Evolutionary conservation across 2,329 filamentous ascomycete genomes (phyloP).

Genomic region (Aspergillus versicolor): DNA sequence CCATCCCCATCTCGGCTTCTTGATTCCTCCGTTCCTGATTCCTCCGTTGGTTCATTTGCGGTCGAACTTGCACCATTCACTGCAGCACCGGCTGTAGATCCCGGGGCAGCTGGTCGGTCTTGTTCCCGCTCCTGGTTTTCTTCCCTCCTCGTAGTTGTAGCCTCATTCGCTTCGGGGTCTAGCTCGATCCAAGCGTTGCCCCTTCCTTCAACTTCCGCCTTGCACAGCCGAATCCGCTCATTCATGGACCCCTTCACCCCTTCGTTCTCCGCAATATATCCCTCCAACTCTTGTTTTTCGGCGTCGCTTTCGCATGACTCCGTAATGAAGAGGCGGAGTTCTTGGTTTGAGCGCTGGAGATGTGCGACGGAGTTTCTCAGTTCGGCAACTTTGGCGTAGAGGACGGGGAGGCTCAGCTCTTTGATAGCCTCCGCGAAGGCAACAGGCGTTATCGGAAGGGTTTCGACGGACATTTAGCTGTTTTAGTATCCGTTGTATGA

Average conservation of each 20-base stretch:
- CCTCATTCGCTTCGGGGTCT: slow-evolving; percentile 21
- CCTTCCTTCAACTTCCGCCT: slow-evolving; percentile 52
- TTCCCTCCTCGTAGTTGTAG: not conserved
- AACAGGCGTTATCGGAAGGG: slow-evolving; percentile 49
- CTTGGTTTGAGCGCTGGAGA: slow-evolving; percentile 56
- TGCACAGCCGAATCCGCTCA: slow-evolving; percentile 55
- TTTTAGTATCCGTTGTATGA: not conserved
- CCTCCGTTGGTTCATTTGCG: not conserved
- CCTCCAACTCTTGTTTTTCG: slow-evolving; percentile 34
- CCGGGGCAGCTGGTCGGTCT: not conserved
- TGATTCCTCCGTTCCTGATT: not conserved
- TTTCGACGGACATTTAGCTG: slow-evolving; percentile 48
- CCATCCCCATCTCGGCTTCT: slow-evolving; percentile 1
- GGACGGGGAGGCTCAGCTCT: slow-evolving; percentile 56
- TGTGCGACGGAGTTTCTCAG: slow-evolving; percentile 61
- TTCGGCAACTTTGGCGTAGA: slow-evolving; percentile 62
- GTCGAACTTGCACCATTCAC: slow-evolving; percentile 22
- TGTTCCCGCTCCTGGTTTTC: slow-evolving; percentile 3
- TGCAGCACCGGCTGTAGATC: slow-evolving; percentile 1
- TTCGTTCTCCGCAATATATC: slow-evolving; percentile 56
- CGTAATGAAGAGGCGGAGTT: slow-evolving; percentile 52
- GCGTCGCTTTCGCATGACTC: slow-evolving; percentile 54
- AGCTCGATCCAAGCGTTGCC: slow-evolving; percentile 54
- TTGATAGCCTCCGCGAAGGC: slow-evolving; percentile 57
- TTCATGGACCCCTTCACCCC: slow-evolving; percentile 56